Conservation (phyloP, 495 filamentous ascomycete genomes). For the Penicillium mononematosum region DNA sequence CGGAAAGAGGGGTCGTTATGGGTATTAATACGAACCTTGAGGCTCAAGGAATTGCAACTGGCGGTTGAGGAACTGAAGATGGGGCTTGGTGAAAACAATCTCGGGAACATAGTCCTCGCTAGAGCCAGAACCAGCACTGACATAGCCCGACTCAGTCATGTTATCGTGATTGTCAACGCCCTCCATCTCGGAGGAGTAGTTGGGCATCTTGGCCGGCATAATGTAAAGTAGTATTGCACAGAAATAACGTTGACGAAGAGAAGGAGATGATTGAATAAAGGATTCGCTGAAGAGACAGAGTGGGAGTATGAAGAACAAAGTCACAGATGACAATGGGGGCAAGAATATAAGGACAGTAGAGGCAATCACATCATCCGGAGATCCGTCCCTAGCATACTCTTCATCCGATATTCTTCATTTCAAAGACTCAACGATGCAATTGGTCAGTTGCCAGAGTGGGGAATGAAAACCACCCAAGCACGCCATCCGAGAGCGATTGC, state of each 20-base stretch:
- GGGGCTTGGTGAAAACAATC: slow-evolving; percentile 82
- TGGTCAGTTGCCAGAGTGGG: not conserved
- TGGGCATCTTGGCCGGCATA: slow-evolving; percentile 46
- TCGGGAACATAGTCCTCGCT: slow-evolving; percentile 66
- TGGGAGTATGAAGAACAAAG: slow-evolving; percentile 19
- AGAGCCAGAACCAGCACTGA: slow-evolving; percentile 64
- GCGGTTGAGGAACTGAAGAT: slow-evolving; percentile 85
- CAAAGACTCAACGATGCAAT: not conserved
- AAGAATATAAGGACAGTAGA: slow-evolving; percentile 33
- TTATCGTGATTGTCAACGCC: slow-evolving; percentile 36
- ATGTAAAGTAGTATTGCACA: slow-evolving; percentile 12
- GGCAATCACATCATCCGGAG: slow-evolving; percentile 40
- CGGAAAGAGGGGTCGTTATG: slow-evolving; percentile 12
- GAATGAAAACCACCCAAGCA: slow-evolving; percentile 23
- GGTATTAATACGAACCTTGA: slow-evolving; percentile 50
- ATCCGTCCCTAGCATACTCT: slow-evolving; percentile 26
- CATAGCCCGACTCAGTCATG: slow-evolving; percentile 82
- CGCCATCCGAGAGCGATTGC: slow-evolving; percentile 28
- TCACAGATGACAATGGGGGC: slow-evolving; percentile 26
- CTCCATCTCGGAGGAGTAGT: slow-evolving; percentile 44
- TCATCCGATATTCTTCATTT: slow-evolving; percentile 19
- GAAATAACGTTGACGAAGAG: slow-evolving; percentile 2
- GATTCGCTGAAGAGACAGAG: slow-evolving; percentile 6
- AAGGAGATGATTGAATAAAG: slow-evolving; percentile 3
- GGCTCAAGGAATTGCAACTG: slow-evolving; percentile 81